These are phyloP conservation scores for Pseudopediastrum boryanum DNA, from an alignment of 139 green algal genomes.

Conservation along the genomic window DNA sequence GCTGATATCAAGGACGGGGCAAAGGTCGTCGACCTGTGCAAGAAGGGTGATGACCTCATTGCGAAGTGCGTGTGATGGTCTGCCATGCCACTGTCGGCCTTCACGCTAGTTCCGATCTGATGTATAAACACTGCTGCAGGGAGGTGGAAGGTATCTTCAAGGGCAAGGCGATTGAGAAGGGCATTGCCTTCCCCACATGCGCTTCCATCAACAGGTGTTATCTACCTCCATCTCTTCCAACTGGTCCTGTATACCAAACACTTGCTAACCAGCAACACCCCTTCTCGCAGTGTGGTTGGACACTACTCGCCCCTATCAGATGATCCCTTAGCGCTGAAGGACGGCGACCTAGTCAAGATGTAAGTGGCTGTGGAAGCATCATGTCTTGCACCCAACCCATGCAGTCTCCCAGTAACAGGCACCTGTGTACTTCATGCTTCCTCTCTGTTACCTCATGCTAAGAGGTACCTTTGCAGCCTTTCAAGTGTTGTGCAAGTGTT, in stretches of 20 bases:
- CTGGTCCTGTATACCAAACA: too few species aligned
- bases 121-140: slow-evolving; percentile 50
- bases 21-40: slow-evolving; percentile 92
- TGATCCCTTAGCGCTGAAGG: slow-evolving; percentile 73
- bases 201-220: slow-evolving; percentile 91
- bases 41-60: slow-evolving; percentile 83
- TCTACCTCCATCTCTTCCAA: too few species aligned
- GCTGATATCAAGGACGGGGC: slow-evolving; percentile 80
- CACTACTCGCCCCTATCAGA: slow-evolving; percentile 88
- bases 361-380: slow-evolving; percentile 33
- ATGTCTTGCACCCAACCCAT: neutral
- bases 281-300: slow-evolving; percentile 80
- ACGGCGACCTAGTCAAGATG: slow-evolving; percentile 95
- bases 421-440: too few species aligned
- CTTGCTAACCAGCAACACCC: neutral
- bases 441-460: too few species aligned
- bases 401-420: too few species aligned
- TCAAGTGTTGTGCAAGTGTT: too few species aligned
- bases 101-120: neutral
- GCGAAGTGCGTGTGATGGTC: slow-evolving; percentile 67
- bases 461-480: too few species aligned
- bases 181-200: slow-evolving; percentile 96
- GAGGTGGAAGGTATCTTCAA: slow-evolving; percentile 89
- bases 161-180: slow-evolving; percentile 96
- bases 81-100: neutral